Evolutionary conservation across 2,329 filamentous ascomycete species (phyloP), one percentile per base, ranked within the genome.

Genomic region (Fusarium sp.): DNA sequence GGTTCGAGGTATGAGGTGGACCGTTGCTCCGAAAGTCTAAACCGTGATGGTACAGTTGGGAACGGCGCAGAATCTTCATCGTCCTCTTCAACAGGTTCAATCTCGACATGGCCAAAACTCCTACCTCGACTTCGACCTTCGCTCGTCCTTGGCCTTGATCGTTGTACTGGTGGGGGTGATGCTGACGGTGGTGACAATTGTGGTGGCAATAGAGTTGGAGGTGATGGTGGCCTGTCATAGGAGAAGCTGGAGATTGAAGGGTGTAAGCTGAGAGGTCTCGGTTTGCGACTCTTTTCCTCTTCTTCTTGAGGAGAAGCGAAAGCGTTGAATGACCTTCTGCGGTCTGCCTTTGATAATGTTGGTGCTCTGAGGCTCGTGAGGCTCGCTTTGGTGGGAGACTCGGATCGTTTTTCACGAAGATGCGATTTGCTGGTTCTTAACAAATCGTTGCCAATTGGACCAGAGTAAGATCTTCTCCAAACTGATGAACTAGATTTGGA

Each of bases 291-390:
- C 25, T 64, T 54, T 26, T 64, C 60, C 19, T 48, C 31, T 16
- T 63, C 57, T 28, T 52, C 44, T 25, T 56, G 37, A 11, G 64
- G 30, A 12, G 67, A 68, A 46, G 71, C 60, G 28, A 73, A 67
- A 14, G 72, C 56, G 16, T 73, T 73, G 45, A 75, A 74, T 0
- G 74, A 75, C 49, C 53, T 69, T 23, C 74, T 71, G 21, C 74
- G 69, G 14, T 73, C 62, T 14, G 45, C 43, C 30, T 54, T 30
- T 1, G 57, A 42, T 19, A 52, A 16, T 12, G 52, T 55, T 16
- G 61, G 45, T n/a, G 49, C 50, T 4, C 49, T 54, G 4, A 57
- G 45, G n/a, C 42, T 65, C 3, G 48, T 52, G 5, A 57, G 43
- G 13, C 44, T 65, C 6, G 48, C 14, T 28, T 65, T 59, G 6